Evolutionary conservation across 2,329 filamentous ascomycete genomes (phyloP), one percentile per base, ranked within the genome.

Genomic region (Colletotrichum sp.): DNA sequence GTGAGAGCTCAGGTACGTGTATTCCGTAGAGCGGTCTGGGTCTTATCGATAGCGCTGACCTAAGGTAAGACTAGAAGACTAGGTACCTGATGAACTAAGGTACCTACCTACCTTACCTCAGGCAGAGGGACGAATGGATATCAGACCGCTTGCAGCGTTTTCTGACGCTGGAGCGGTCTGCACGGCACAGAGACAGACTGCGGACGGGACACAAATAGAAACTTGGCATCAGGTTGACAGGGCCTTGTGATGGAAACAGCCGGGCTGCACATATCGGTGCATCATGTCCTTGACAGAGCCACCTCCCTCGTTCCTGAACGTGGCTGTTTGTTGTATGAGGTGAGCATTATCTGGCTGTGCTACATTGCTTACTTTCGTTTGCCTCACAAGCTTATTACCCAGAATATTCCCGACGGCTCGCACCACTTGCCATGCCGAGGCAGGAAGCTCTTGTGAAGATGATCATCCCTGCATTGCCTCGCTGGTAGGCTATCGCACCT

Each of bases 31-130:
- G 44, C 44, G 72, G 68, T 26, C 68, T 72, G 62, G 68, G 68
- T 34, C 68, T 70, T 70, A 70, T 70, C 68, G 68, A 70, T 70
- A 67, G n/a, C 63, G 36, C 24, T 30, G 36, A 48, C 63, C 63
- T 39, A 22, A 30, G n/a, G 55, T 18, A 28, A 52, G 44, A 18
- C 39, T n/a, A 44, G 9, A 52, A 12, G 44, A 48, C 18, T n/a
- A n/a, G 39, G 18, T n/a, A 7, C 39, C 39, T 48, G 39, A 52
- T 18, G 8, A 44, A n/a, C 16, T 44, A 18, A 44, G 39, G 39
- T 3, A n/a, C 16, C 16, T 44, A 16, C 5, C 5, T 44, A 16
- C 7, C 7, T 2, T 18, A 15, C 16, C 16, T 9, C 18, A n/a
- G 22, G 22, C 55, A 24, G 55, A 22, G 18, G 26, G 36, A 39